Evolutionary conservation across 768 basidiomycete species (phyloP), one percentile per base, ranked within the genome.

Genomic region (Hygrophorus russula): DNA sequence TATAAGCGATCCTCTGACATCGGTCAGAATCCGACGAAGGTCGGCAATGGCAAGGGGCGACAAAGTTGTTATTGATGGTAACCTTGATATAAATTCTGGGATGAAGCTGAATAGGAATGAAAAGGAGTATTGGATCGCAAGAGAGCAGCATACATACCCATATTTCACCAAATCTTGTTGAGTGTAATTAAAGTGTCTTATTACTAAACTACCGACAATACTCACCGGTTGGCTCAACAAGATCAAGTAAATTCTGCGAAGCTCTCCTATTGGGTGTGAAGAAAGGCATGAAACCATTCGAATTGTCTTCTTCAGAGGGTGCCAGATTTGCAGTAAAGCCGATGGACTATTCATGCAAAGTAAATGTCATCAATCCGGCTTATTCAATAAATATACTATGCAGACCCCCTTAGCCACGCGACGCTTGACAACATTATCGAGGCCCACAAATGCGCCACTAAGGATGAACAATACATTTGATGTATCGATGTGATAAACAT

Each of bases 381-480:
- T 36, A 31, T 34, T 42, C 41, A 44, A 20, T 29, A 20, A 41
- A 20, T 12, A 38, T 31, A 8, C 24, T 12, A 38, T 31, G 7
- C 24, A 19, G 69, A 92, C 91, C 5, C 90, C 90, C 64, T 89
- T 91, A 9, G 82, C 78, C 9, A 90, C 69, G 31, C 92, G 71
- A 42, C 80, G 69, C 56, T 80, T 81, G 49, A 98, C 78, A 18
- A 97, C 63, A 40, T 69, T 75, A 34, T 96, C 92, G 39, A 97
- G 63, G 0, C 93, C 93, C 8, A 96, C 91, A 56, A 96, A 96
- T 1, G 94, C 94, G 1, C 94, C 94, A 39, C 90, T 92, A 9
- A 94, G 59, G 47, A 98, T 85, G 61, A 98, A 98, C n/a, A 98
- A 66, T 18, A 97, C 77, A 53, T 97, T 92, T 6, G 83, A 78